Evolutionary conservation across 2,329 filamentous ascomycete species (phyloP).

Genomic region (Trichophyton schoenleinii): DNA sequence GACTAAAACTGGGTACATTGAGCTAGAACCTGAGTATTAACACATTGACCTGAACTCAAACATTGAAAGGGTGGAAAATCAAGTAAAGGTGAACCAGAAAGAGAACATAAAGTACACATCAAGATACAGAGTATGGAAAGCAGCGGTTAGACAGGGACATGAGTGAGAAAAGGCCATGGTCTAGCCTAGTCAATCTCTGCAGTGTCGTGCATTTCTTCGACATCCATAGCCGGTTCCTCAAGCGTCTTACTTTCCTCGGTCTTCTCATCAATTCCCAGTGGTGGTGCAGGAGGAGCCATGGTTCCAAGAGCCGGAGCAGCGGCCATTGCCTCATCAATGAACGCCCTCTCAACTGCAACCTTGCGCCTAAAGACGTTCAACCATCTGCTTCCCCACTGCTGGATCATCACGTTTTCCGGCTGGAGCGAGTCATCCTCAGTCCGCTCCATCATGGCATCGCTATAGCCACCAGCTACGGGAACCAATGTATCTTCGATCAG

Average conservation of each 20-base stretch:
- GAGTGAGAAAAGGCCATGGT: not conserved
- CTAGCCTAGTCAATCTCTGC: constrained; percentile 17
- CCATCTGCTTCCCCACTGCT: constrained; percentile 77
- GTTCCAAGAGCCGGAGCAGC: constrained; percentile 35
- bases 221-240: constrained; percentile 9
- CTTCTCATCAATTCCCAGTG: not conserved
- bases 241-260: not conserved
- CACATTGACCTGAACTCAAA: not conserved
- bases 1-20: not conserved
- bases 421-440: constrained; percentile 40
- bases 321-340: constrained; percentile 45
- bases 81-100: not conserved
- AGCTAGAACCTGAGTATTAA: not conserved
- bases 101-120: not conserved
- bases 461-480: constrained; percentile 58
- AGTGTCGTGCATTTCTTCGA: constrained; percentile 17
- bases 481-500: constrained; percentile 66
- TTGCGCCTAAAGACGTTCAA: constrained; percentile 70
- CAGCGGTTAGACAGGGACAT: not conserved
- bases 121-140: not conserved
- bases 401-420: constrained; percentile 52
- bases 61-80: not conserved
- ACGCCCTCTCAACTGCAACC: constrained; percentile 71
- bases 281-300: constrained; percentile 19
- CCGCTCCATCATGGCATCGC: constrained; percentile 62